Conservation (phyloP, 2,329 filamentous ascomycete species). For the Ilyonectria destructans region DNA sequence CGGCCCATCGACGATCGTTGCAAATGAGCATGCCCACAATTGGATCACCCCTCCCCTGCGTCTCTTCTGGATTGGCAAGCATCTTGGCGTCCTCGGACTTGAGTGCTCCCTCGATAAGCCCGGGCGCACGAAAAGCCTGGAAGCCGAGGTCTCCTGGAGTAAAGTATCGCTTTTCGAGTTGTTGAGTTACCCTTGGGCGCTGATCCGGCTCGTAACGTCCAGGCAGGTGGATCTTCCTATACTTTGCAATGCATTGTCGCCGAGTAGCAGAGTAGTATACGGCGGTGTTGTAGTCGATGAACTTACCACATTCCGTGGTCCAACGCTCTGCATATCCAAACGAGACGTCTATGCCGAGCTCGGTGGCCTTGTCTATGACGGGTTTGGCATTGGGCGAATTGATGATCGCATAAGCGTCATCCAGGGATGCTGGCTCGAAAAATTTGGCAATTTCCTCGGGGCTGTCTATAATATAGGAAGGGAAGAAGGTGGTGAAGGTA, state of each 20-base stretch:
- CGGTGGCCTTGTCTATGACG: slow-evolving; percentile 63
- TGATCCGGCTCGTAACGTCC: slow-evolving; percentile 67
- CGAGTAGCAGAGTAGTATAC: slow-evolving; percentile 65
- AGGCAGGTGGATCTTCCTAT: slow-evolving; percentile 71
- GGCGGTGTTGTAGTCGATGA: slow-evolving; percentile 61
- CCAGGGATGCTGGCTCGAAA: slow-evolving; percentile 65
- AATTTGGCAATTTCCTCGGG: slow-evolving; percentile 62
- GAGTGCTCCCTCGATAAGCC: slow-evolving; percentile 55
- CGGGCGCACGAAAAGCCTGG: slow-evolving; percentile 67
- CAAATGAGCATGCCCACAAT: slow-evolving; percentile 71
- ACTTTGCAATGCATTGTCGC: slow-evolving; percentile 64
- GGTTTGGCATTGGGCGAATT: slow-evolving; percentile 62
- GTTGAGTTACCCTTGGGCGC: slow-evolving; percentile 65
- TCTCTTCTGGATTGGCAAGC: background rate
- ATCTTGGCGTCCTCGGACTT: slow-evolving; percentile 49
- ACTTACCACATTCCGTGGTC: slow-evolving; percentile 57
- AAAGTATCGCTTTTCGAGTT: slow-evolving; percentile 72
- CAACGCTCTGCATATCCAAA: slow-evolving; percentile 67
- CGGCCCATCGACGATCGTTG: slow-evolving; percentile 70
- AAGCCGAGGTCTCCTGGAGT: slow-evolving; percentile 68
- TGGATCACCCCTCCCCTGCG: slow-evolving; percentile 60
- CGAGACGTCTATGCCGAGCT: slow-evolving; percentile 65
- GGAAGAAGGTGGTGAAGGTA: slow-evolving; percentile 73
- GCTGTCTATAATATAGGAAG: slow-evolving; percentile 64
- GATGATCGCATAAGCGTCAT: slow-evolving; percentile 36